Percentiles rank a stretch among this genome's conserved stretches.
Evolutionary conservation across 176 grass and related monocot species (phyloP).

Genomic region (Bonia amplexicaulis): DNA sequence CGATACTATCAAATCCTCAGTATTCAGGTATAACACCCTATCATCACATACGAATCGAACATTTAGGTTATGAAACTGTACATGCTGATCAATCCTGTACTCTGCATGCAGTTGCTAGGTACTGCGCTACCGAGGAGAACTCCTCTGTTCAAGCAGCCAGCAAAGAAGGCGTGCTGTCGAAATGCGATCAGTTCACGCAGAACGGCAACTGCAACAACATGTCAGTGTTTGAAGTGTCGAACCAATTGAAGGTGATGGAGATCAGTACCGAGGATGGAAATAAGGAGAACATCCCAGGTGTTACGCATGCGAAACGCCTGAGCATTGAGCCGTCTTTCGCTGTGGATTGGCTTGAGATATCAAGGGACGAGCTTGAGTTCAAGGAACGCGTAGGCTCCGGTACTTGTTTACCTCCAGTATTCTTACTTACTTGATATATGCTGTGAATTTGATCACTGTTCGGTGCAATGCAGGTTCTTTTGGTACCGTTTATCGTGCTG

Average conservation of each 20-base stretch:
- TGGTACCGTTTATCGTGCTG: conserved; percentile 81
- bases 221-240: conserved; percentile 26
- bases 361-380: conserved; percentile 90
- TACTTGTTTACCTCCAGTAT: conserved; percentile 33
- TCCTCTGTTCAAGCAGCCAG: conserved; percentile 19
- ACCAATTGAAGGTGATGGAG: conserved; percentile 31
- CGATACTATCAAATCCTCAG: conserved; percentile 17
- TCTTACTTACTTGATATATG: not conserved
- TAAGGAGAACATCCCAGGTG: conserved; percentile 25
- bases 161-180: conserved; percentile 24
- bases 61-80: not conserved
- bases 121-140: not conserved
- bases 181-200: conserved; percentile 16
- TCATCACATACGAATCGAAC: not conserved
- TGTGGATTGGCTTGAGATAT: conserved; percentile 85
- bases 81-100: not conserved
- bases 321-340: conserved; percentile 56
- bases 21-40: conserved; percentile 32
- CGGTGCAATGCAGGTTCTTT: conserved; percentile 62
- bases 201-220: conserved; percentile 27
- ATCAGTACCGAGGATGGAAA: not conserved
- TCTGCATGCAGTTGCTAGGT: conserved; percentile 28
- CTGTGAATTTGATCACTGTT: conserved; percentile 3
- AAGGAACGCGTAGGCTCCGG: conserved; percentile 89
- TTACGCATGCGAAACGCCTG: conserved; percentile 24